Conservation (phyloP, 129 eudicot genomes). For the Dittrichia graveolens region DNA sequence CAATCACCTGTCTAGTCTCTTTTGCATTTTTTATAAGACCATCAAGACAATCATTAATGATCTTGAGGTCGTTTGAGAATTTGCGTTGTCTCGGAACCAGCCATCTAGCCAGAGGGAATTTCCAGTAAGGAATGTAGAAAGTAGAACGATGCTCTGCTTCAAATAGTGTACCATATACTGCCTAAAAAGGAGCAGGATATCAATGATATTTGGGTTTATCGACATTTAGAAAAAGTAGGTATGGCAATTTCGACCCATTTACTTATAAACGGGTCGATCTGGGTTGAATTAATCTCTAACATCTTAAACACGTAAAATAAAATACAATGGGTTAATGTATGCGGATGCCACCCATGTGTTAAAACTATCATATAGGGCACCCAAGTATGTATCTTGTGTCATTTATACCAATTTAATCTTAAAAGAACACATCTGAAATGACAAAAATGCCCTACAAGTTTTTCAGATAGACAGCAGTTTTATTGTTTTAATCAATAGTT, state of each 20-base stretch:
- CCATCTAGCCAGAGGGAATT: slow-evolving; percentile 88
- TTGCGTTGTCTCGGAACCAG: slow-evolving; percentile 92
- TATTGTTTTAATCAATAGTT: too few relatives aligned
- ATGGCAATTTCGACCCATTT: not conserved
- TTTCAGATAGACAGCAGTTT: too few relatives aligned
- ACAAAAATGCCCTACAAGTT: too few relatives aligned
- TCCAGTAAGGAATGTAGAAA: slow-evolving; percentile 98
- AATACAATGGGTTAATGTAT: too few relatives aligned
- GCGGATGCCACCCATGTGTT: too few relatives aligned
- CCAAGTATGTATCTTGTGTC: too few relatives aligned
- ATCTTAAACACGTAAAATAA: too few relatives aligned
- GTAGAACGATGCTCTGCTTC: slow-evolving; percentile 99
- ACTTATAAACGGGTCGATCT: not conserved
- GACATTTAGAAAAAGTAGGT: not conserved
- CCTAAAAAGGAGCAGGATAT: slow-evolving; percentile 46
- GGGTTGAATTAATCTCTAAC: not conserved
- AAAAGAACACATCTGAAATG: too few relatives aligned
- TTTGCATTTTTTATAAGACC: slow-evolving; percentile 92
- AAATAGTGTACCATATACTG: slow-evolving; percentile 96
- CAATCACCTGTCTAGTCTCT: slow-evolving; percentile 90
- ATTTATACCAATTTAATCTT: too few relatives aligned
- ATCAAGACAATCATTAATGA: slow-evolving; percentile 95
- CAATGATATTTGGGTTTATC: not conserved
- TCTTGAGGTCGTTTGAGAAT: slow-evolving; percentile 74
- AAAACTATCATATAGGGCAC: too few relatives aligned